Conservation (phyloP, 352 stramenopile species). For the Globisporangium cylindrosporum region DNA sequence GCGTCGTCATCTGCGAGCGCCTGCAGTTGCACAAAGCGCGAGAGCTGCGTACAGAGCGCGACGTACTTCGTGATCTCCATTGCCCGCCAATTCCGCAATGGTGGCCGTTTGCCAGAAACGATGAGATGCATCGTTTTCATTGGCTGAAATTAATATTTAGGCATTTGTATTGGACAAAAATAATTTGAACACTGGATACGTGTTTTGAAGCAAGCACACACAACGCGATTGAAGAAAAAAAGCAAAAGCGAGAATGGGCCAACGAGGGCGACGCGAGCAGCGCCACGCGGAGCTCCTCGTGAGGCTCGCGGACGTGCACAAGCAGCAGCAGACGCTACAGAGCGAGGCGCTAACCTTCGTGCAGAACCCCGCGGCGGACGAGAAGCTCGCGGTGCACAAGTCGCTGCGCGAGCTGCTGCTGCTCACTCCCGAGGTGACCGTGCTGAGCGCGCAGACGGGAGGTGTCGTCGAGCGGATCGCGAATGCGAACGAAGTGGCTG, state of each 20-base stretch:
- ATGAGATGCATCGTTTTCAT: background rate
- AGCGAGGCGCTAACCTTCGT: constrained; percentile 41
- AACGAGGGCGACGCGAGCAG: constrained; percentile 26
- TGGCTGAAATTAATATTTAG: background rate
- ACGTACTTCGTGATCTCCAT: constrained; percentile 41
- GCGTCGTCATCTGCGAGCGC: constrained; percentile 16
- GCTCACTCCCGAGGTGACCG: constrained; percentile 62
- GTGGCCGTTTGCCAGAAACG: constrained; percentile 11
- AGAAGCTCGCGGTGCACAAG: constrained; percentile 53
- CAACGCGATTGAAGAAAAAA: background rate
- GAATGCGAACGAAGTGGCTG: constrained; percentile 86
- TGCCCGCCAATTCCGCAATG: background rate
- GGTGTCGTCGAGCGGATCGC: constrained; percentile 81
- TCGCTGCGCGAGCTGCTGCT: constrained; percentile 51
- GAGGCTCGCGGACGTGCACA: constrained; percentile 44
- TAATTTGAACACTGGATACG: background rate
- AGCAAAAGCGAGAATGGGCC: constrained; percentile 11
- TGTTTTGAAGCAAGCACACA: background rate
- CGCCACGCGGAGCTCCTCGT: constrained; percentile 63
- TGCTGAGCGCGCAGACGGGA: constrained; percentile 72
- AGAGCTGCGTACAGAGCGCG: constrained; percentile 63
- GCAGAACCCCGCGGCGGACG: constrained; percentile 28
- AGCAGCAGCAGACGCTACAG: constrained; percentile 38
- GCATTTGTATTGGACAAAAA: background rate
- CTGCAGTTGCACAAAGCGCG: constrained; percentile 47